Percentiles rank a stretch among this genome's conserved stretches.
phyloP scores from a whole-genome alignment of 768 basidiomycete genomes.

The Tephrocybe sp. region DNA sequence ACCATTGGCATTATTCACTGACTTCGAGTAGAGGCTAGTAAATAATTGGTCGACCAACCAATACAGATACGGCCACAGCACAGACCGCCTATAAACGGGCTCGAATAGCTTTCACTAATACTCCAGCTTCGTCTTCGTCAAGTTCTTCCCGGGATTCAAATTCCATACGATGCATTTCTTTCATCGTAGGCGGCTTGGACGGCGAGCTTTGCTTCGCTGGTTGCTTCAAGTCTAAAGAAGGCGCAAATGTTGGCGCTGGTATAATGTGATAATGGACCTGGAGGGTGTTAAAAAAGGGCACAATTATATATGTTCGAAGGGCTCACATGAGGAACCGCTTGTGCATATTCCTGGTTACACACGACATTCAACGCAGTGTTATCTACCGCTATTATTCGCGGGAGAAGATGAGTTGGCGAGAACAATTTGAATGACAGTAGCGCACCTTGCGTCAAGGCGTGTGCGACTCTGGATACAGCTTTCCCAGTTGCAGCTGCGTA shows the following conservation, averaged over 20 bases:
- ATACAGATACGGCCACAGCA: too few species aligned
- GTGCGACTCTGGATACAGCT: slow-evolving; percentile 60
- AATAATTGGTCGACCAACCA: not conserved
- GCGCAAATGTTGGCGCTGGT: slow-evolving; percentile 57
- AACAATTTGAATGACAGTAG: slow-evolving; percentile 7
- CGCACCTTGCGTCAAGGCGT: slow-evolving; percentile 61
- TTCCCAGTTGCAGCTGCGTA: slow-evolving; percentile 58
- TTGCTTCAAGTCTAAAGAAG: slow-evolving; percentile 12
- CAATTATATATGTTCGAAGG: not conserved
- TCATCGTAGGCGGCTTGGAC: slow-evolving; percentile 33
- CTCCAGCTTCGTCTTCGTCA: slow-evolving; percentile 56
- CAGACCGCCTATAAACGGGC: slow-evolving; percentile 32
- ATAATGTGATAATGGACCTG: slow-evolving; percentile 81
- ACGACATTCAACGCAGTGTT: slow-evolving; percentile 75
- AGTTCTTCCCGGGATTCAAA: slow-evolving; percentile 57
- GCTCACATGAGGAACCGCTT: slow-evolving; percentile 74
- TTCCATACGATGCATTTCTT: slow-evolving; percentile 62
- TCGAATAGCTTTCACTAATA: slow-evolving; percentile 45
- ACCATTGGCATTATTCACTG: too few species aligned
- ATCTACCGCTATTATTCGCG: slow-evolving; percentile 42
- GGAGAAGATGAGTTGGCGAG: not conserved
- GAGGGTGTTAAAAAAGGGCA: not conserved
- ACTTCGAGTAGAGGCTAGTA: too few species aligned
- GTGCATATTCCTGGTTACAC: slow-evolving; percentile 81
- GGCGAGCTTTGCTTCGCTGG: slow-evolving; percentile 5